Evolutionary conservation across 192 early-diverging fungal genomes (phyloP), one percentile per base, ranked within the genome.

Genomic region (Backusella parvicylindrica): DNA sequence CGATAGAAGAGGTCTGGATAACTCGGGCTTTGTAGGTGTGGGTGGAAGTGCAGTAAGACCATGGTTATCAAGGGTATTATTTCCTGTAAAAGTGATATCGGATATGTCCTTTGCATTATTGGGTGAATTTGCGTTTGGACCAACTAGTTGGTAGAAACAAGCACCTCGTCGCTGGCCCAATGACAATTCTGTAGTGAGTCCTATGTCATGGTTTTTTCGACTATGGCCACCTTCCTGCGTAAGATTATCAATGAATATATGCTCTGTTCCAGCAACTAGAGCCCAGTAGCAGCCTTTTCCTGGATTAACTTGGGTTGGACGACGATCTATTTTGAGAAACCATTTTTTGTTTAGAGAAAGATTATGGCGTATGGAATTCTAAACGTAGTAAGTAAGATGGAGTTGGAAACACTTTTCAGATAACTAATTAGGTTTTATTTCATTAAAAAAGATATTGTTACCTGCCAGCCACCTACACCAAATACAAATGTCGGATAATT

Each of bases 291-390:
- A 87, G 0, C 90, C 92, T 74, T 91, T 91, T 15, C 90, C 92
- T 65, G 87, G 89, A 74, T 89, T 91, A 41, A 67, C 88, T 38
- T 80, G 70, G 0, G 89, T 87, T 1, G 81, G 81, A 31, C 74
- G 74, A 6, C 95, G 88, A 1, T 93, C 88, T n/a, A 95, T 80
- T 71, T 93, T 92, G 23, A 85, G 78, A 75, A 98, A 98, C 69
- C 76, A 77, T 28, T 86, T 87, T 68, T 91, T 90, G 77, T 96
- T 97, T 18, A 96, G 84, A 12, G 93, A 94, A 15, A 98, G 84
- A 78, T 95, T 95, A 80, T 98, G 95, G 6, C 96, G 85, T 68
- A 98, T 91, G 2, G 95, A 97, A 79, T 97, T 98, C 89, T 96
- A 81, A 82, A 60, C 12, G 11, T 11, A 50, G 7, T 50, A 37